Evolutionary conservation across 2,329 filamentous ascomycete species (phyloP).

Genomic region (Colletotrichum sp.): DNA sequence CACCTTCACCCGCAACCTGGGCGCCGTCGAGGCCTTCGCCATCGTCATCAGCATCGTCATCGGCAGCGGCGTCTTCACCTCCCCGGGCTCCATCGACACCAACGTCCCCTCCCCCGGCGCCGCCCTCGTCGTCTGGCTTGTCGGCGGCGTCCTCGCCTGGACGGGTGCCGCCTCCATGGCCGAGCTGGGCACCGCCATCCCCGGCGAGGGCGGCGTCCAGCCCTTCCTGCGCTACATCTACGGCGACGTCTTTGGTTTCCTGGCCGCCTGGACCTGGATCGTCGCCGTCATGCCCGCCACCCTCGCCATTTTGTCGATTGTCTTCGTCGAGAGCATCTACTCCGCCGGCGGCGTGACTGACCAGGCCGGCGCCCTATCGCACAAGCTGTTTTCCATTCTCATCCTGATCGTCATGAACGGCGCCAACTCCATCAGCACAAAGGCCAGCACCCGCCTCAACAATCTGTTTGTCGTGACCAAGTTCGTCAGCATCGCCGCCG

Average conservation of each 20-base stretch:
- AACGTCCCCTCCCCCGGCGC: conserved; percentile 67
- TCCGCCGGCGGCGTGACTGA: conserved; percentile 53
- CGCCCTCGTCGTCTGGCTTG: conserved; percentile 63
- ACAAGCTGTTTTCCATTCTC: conserved; percentile 57
- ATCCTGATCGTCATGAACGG: conserved; percentile 51
- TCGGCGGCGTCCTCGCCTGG: conserved; percentile 68
- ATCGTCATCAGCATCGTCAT: conserved; percentile 69
- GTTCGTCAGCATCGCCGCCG: conserved; percentile 51
- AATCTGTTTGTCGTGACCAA: conserved; percentile 61
- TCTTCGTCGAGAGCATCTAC: conserved; percentile 66
- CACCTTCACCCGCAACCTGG: conserved; percentile 49
- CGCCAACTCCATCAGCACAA: conserved; percentile 62
- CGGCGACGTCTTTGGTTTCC: conserved; percentile 65
- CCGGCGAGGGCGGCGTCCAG: conserved; percentile 66
- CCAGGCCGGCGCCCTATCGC: conserved; percentile 43
- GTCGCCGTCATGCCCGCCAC: conserved; percentile 69
- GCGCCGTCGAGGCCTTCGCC: conserved; percentile 56
- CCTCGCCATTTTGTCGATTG: conserved; percentile 67
- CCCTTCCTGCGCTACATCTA: conserved; percentile 66
- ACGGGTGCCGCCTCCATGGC: conserved; percentile 67
- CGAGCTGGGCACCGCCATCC: conserved; percentile 67
- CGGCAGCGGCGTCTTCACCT: conserved; percentile 69
- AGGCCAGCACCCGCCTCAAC: conserved; percentile 59
- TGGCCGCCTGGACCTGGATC: conserved; percentile 70
- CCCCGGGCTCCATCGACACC: conserved; percentile 65